phyloP scores from a whole-genome alignment of 176 grass and related monocot genomes.

The Leersia perrieri region DNA sequence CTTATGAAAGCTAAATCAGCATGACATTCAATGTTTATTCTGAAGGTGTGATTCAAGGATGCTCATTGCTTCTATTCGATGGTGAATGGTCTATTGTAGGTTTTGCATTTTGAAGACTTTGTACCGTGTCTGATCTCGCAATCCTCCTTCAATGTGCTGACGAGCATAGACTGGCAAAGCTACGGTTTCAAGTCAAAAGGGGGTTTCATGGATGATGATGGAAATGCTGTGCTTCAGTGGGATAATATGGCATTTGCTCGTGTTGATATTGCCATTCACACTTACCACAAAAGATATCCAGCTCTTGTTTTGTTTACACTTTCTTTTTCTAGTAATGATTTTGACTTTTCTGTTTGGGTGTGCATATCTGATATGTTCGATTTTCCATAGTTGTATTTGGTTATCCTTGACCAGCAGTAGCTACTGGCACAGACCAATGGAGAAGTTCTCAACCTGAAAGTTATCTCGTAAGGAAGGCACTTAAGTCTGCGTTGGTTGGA shows the following conservation, averaged over 20 bases:
- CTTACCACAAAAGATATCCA: constrained; percentile 60
- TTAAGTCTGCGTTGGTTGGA: constrained; percentile 52
- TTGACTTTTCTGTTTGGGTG: background rate
- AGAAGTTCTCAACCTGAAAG: constrained; percentile 42
- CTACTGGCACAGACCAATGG: constrained; percentile 20
- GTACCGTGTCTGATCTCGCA: constrained; percentile 49
- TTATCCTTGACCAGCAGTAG: constrained; percentile 39
- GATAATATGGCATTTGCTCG: constrained; percentile 56
- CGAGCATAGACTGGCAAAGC: constrained; percentile 59
- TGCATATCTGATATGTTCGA: background rate
- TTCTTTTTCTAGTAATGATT: constrained; percentile 7
- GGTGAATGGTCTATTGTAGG: constrained; percentile 35
- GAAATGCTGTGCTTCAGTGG: constrained; percentile 65
- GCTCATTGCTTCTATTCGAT: background rate
- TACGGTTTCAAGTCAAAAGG: constrained; percentile 66
- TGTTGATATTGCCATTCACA: constrained; percentile 66
- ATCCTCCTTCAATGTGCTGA: constrained; percentile 49
- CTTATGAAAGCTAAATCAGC: background rate
- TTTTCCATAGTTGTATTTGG: background rate
- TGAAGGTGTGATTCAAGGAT: background rate
- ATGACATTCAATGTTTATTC: background rate
- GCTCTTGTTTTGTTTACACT: constrained; percentile 16
- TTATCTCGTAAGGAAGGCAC: constrained; percentile 58
- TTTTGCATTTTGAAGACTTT: constrained; percentile 64
- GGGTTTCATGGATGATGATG: constrained; percentile 46